These are phyloP conservation scores for Pleurotus giganteus DNA, from an alignment of 768 basidiomycete species.

Conservation along the genomic window DNA sequence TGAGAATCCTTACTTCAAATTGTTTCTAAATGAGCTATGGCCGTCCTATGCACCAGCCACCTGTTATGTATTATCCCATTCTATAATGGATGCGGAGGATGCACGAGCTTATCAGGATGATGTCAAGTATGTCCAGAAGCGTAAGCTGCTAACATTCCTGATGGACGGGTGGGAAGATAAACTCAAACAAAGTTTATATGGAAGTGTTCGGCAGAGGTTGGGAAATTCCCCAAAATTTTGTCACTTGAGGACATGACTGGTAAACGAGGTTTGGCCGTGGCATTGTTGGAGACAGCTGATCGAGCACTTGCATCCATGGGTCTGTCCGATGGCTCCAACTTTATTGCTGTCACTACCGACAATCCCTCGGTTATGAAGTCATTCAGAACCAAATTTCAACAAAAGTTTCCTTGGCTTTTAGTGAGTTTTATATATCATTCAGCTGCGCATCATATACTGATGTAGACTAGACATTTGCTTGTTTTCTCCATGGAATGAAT, in stretches of 20 bases:
- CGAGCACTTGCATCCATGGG: constrained; percentile 20
- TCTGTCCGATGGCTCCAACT: constrained; percentile 11
- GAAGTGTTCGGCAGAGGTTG: constrained; percentile 22
- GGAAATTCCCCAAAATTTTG: constrained; percentile 21
- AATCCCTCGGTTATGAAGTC: constrained; percentile 30
- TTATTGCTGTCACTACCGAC: constrained; percentile 27
- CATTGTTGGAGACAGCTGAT: constrained; percentile 16
- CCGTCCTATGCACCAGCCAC: constrained; percentile 23
- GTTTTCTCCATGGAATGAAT: constrained; percentile 29
- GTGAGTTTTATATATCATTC: no score
- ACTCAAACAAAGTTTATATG: constrained; percentile 23
- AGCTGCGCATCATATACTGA: no score
- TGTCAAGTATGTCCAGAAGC: no score
- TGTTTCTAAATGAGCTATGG: constrained; percentile 20
- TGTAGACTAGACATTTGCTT: constrained; percentile 24
- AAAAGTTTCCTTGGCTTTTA: constrained; percentile 23
- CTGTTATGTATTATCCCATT: constrained; percentile 22
- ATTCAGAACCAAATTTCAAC: constrained; percentile 18
- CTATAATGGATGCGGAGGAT: constrained; percentile 20
- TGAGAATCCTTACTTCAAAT: constrained; percentile 20
- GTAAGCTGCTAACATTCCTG: constrained; percentile 21
- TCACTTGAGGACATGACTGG: constrained; percentile 22
- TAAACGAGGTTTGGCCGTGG: constrained; percentile 19
- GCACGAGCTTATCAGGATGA: constrained; percentile 15
- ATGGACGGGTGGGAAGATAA: constrained; percentile 31